Conservation (phyloP, 495 filamentous ascomycete species). For the Penicillium ochrochloron region DNA sequence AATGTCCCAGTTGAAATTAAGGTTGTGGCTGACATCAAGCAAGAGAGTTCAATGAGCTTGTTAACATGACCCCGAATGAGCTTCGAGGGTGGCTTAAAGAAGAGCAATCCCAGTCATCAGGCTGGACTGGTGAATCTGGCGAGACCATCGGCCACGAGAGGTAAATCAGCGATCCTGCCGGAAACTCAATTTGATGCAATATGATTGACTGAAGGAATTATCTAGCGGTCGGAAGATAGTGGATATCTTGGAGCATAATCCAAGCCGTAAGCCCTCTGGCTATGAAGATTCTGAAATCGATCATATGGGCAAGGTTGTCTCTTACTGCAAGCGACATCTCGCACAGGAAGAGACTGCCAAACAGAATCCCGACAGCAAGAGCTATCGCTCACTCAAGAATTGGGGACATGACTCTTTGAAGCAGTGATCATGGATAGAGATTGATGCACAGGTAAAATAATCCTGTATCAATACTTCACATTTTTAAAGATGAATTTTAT, state of each 20-base stretch:
- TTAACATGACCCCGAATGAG: constrained; percentile 68
- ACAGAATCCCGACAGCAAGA: constrained; percentile 57
- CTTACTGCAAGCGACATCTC: constrained; percentile 67
- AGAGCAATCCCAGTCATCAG: constrained; percentile 57
- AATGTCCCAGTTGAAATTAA: constrained; percentile 16
- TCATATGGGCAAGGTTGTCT: constrained; percentile 69
- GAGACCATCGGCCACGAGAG: constrained; percentile 71
- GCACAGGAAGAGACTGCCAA: constrained; percentile 67
- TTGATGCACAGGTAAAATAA: neutral
- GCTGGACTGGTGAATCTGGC: constrained; percentile 61
- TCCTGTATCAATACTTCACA: neutral
- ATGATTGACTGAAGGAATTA: neutral
- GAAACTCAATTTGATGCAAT: neutral
- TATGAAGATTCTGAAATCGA: constrained; percentile 61
- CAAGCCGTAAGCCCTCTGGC: constrained; percentile 53
- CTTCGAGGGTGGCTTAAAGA: constrained; percentile 64
- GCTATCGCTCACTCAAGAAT: constrained; percentile 66
- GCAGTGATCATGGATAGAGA: constrained; percentile 3
- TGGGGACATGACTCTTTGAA: constrained; percentile 70
- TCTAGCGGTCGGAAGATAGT: constrained; percentile 65
- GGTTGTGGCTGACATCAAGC: constrained; percentile 29
- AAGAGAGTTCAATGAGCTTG: constrained; percentile 70
- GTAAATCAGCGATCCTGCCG: constrained; percentile 29
- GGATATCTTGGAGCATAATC: constrained; percentile 65
- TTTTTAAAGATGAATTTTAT: neutral